A percentile compares a stretch with the other conserved stretches of the same genome.
phyloP scores from a whole-genome alignment of 2,329 filamentous ascomycete genomes.

The Colletotrichum sp. region DNA sequence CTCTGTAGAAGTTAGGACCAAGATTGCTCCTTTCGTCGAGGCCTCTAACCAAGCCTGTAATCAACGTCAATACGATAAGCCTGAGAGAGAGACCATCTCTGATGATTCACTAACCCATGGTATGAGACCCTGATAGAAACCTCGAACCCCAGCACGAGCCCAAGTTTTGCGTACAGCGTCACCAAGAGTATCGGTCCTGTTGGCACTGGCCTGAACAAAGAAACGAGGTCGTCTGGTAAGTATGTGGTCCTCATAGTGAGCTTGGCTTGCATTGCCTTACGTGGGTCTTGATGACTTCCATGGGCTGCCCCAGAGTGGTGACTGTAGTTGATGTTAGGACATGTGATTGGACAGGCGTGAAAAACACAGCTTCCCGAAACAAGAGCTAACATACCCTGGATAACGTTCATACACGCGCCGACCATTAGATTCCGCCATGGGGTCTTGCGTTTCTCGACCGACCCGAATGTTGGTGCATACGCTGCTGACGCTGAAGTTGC shows the following conservation, averaged over 20 bases:
- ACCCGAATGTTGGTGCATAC: background rate
- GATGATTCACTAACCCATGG: slow-evolving; percentile 7
- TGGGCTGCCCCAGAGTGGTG: slow-evolving; percentile 18
- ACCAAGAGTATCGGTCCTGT: background rate
- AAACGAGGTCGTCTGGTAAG: background rate
- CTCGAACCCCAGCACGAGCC: slow-evolving; percentile 3
- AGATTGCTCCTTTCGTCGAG: background rate
- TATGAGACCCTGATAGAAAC: slow-evolving; percentile 22
- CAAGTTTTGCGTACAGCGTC: slow-evolving; percentile 15
- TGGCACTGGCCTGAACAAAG: background rate
- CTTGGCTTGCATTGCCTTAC: background rate
- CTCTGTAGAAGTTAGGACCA: background rate
- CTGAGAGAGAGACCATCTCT: fast-evolving
- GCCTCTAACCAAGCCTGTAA: slow-evolving; percentile 12
- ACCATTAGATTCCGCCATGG: background rate
- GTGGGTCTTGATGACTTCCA: slow-evolving; percentile 23
- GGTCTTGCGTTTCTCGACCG: background rate
- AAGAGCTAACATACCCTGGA: background rate
- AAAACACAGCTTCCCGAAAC: fast-evolving
- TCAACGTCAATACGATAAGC: background rate
- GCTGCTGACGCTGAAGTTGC: background rate
- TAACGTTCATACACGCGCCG: background rate
- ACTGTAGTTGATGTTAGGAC: background rate
- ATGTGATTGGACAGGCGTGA: background rate
- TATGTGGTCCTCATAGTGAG: background rate